phyloP scores from a whole-genome alignment of 169 alveolate species.

The Cryptosporidium baileyi region DNA sequence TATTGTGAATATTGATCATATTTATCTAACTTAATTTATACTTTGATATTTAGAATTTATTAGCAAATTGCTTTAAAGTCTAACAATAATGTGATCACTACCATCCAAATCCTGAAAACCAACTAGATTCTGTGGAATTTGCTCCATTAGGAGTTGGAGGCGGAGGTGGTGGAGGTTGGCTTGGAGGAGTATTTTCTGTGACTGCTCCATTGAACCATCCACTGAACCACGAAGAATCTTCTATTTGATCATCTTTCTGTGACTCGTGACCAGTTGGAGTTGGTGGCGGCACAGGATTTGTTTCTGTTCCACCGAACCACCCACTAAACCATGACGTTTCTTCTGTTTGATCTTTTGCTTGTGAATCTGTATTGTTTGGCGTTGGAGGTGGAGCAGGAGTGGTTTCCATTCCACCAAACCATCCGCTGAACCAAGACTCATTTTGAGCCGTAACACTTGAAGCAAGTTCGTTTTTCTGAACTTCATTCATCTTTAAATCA shows the following conservation, averaged over 20 bases:
- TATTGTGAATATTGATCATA: too few species aligned
- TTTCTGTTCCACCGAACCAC: constrained; percentile 27
- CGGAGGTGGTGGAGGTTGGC: constrained; percentile 12
- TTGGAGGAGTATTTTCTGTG: not conserved
- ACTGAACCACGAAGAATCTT: constrained; percentile 55
- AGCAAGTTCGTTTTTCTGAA: too few species aligned
- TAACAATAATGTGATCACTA: too few species aligned
- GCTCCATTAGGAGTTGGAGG: constrained; percentile 4
- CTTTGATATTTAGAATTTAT: too few species aligned
- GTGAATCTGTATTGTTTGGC: not conserved
- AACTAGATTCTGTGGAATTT: constrained; percentile 10
- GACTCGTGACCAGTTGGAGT: not conserved
- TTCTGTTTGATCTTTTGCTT: not conserved
- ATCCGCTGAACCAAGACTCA: constrained; percentile 34
- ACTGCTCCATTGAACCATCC: too few species aligned
- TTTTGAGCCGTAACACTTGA: not conserved
- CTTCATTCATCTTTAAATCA: too few species aligned
- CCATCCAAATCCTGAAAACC: constrained; percentile 68
- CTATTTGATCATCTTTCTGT: not conserved
- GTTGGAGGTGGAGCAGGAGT: constrained; percentile 63
- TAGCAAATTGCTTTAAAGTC: too few species aligned
- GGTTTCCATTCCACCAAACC: constrained; percentile 20
- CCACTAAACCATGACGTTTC: constrained; percentile 63
- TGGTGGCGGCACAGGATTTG: constrained; percentile 49
- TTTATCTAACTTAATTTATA: too few species aligned